Evolutionary conservation across 352 stramenopile species (phyloP).

Genomic region (Pythium periplocum): DNA sequence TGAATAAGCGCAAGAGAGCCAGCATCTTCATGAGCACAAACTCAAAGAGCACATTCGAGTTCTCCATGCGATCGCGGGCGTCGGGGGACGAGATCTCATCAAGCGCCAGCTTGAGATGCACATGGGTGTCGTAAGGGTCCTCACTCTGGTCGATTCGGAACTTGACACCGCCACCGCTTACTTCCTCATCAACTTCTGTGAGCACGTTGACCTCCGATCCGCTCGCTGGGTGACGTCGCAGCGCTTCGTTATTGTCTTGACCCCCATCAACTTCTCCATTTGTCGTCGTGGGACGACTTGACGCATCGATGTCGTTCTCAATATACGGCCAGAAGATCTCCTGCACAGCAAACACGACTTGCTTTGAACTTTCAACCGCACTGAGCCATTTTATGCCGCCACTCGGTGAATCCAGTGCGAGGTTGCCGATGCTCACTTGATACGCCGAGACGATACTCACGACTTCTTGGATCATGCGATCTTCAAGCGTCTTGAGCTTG

Average conservation of each 20-base stretch:
- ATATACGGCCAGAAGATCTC: slow-evolving; percentile 82
- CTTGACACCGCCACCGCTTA: slow-evolving; percentile 53
- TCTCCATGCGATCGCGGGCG: slow-evolving; percentile 65
- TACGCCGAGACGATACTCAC: slow-evolving; percentile 59
- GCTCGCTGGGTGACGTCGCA: slow-evolving; percentile 20
- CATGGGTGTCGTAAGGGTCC: slow-evolving; percentile 57
- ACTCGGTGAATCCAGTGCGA: slow-evolving; percentile 20
- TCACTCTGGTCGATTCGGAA: slow-evolving; percentile 63
- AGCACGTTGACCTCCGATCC: slow-evolving; percentile 51
- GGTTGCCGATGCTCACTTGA: slow-evolving; percentile 44
- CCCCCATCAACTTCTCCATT: slow-evolving; percentile 2
- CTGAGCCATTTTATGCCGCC: slow-evolving; percentile 22
- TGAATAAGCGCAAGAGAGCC: slow-evolving; percentile 62
- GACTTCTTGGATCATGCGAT: slow-evolving; percentile 68
- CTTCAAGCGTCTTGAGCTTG: slow-evolving; percentile 61
- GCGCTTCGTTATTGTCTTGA: slow-evolving; percentile 4
- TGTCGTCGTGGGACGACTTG: slow-evolving; percentile 8
- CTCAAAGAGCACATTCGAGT: slow-evolving; percentile 81
- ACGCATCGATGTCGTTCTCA: slow-evolving; percentile 12
- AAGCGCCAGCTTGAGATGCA: slow-evolving; percentile 59
- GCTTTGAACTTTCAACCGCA: slow-evolving; percentile 35
- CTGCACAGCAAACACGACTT: slow-evolving; percentile 68
- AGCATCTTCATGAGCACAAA: slow-evolving; percentile 67
- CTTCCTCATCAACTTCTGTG: slow-evolving; percentile 63
- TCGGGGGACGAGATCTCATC: slow-evolving; percentile 62